Evolutionary conservation across 129 eudicot genomes (phyloP).

Genomic region (Smallanthus sonchifolius): DNA sequence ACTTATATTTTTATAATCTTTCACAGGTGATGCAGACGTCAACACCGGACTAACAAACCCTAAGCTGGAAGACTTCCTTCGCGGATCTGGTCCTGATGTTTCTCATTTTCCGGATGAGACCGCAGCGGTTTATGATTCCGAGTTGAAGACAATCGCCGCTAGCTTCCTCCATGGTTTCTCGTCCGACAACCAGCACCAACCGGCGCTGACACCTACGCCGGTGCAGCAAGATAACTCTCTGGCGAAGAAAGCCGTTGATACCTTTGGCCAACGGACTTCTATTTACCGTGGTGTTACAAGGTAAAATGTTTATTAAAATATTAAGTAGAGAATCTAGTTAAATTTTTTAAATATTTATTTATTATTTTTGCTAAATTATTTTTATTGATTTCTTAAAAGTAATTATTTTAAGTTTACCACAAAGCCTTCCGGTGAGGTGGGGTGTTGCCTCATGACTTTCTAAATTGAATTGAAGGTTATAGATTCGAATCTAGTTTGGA

Average conservation of each 20-base stretch:
- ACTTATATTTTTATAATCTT: neutral
- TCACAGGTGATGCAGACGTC: constrained; percentile 15
- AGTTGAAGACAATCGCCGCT: constrained; percentile 44
- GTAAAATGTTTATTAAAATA: constrained; percentile 11
- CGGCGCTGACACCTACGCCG: constrained; percentile 26
- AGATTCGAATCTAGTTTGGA: too few relatives aligned
- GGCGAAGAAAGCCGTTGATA: constrained; percentile 52
- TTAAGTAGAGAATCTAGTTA: too few relatives aligned
- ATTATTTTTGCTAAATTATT: too few relatives aligned
- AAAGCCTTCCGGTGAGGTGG: too few relatives aligned
- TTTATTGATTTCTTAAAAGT: too few relatives aligned
- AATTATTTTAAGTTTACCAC: too few relatives aligned
- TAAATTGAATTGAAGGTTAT: too few relatives aligned
- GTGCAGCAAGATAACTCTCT: constrained; percentile 29
- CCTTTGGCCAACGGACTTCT: constrained; percentile 82
- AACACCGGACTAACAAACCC: constrained; percentile 31
- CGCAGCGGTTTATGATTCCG: constrained; percentile 32
- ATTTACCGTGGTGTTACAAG: constrained; percentile 87
- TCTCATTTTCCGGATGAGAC: constrained; percentile 25
- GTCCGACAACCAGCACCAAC: constrained; percentile 18
- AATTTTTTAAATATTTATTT: neutral
- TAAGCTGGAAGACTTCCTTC: constrained; percentile 76
- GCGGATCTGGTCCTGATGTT: constrained; percentile 8
- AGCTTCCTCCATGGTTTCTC: constrained; percentile 43
- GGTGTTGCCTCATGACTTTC: too few relatives aligned